Evolutionary conservation across 805 yeast species (phyloP), one percentile per base, ranked within the genome.

Genomic region (Wickerhamomyces bovis): DNA sequence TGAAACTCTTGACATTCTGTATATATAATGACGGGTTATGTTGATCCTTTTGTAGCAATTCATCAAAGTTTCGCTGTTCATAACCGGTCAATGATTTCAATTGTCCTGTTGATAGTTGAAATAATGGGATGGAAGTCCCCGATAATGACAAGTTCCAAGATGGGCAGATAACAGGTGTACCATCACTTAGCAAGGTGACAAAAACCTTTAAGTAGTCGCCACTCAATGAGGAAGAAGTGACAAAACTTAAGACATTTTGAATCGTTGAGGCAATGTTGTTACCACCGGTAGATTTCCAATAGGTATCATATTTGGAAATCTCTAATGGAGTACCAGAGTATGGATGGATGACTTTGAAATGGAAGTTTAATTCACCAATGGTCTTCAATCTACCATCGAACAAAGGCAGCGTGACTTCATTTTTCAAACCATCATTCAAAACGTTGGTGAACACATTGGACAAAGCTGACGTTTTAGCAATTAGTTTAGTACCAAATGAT

Each of bases 251-350:
- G 20, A 72, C 67, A 41, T 61, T 58, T 42, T 55, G 60, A n/a
- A 56, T 47, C 18, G 22, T 41, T 11, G 56, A 46, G 3, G 33
- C 41, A 15, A 41, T 38, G 39, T 55, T 55, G 39, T 70, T 64
- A 36, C 78, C 78, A 40, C 83, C 77, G 0, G 97, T 86, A 1
- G 96, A 83, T 65, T 90, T 94, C 99, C 99, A 92, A 66, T 92
- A 92, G 0, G 98, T 92, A 60, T 90, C 97, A 62, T 86, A 89
- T 68, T 89, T 88, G 11, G 95, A 83, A 39, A 95, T 85, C 64
- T 90, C 97, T 48, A 92, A 69, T 5, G 95, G 84, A 0, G 68
- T 69, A 7, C 97, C 97, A 6, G 82, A 73, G 61, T 84, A 94
- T n/a, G 99, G 97, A 62, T 82, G 81, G 43, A 92, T 87, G 3